Conservation (phyloP, 495 filamentous ascomycete species). For the Delitschia confertaspora region DNA sequence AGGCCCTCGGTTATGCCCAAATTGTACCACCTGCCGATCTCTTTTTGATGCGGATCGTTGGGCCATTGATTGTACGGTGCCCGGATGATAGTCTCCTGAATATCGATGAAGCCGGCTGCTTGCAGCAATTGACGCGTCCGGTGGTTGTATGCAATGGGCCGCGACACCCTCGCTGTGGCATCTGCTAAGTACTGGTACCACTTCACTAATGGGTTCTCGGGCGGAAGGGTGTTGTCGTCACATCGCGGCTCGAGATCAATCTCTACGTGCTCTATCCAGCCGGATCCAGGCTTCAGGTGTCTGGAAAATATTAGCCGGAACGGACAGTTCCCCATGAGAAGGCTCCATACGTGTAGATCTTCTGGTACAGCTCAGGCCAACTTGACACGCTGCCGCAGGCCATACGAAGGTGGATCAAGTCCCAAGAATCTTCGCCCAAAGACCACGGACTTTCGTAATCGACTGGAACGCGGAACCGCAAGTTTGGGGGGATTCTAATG, state of each 20-base stretch:
- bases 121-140: constrained; percentile 55
- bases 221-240: constrained; percentile 55
- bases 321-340: not conserved
- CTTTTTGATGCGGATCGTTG: constrained; percentile 54
- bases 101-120: constrained; percentile 72
- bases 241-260: constrained; percentile 76
- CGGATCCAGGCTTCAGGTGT: constrained; percentile 70
- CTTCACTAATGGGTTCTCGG: constrained; percentile 41
- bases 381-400: constrained; percentile 70
- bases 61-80: constrained; percentile 77
- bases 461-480: constrained; percentile 56
- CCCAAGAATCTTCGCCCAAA: constrained; percentile 65
- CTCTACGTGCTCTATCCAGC: constrained; percentile 85
- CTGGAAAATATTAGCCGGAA: constrained; percentile 31
- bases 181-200: constrained; percentile 66
- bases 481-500: constrained; percentile 58
- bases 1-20: constrained; percentile 61
- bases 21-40: constrained; percentile 79
- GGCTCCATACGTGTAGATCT: constrained; percentile 51
- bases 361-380: constrained; percentile 68
- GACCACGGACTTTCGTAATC: constrained; percentile 79
- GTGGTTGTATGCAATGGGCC: constrained; percentile 58
- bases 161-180: constrained; percentile 56
- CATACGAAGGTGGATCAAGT: constrained; percentile 77
- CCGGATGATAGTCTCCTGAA: constrained; percentile 63